phyloP scores from a whole-genome alignment of 805 yeast species.

The Saturnispora serradocipensis region DNA sequence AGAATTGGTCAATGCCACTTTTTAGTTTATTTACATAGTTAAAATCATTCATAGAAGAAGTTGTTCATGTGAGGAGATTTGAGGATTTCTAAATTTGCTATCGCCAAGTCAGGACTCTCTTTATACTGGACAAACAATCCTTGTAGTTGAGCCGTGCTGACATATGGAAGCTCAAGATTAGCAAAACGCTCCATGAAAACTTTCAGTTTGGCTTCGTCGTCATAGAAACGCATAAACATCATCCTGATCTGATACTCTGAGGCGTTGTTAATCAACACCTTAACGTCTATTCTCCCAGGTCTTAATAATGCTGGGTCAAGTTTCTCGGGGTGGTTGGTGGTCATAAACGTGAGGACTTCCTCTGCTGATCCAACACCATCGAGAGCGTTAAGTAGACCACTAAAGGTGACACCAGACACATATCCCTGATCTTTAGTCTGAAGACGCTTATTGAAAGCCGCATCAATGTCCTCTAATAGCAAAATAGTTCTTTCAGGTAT shows the following conservation, averaged over 20 bases:
- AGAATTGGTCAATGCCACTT: background rate
- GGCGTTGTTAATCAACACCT: slow-evolving; percentile 81
- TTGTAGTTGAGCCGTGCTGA: slow-evolving; percentile 91
- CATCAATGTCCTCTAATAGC: slow-evolving; percentile 87
- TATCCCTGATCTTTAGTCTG: slow-evolving; percentile 73
- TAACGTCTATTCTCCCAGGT: slow-evolving; percentile 90
- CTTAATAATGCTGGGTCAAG: slow-evolving; percentile 88
- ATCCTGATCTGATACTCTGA: slow-evolving; percentile 63
- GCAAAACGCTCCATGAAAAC: slow-evolving; percentile 37
- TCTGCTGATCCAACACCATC: slow-evolving; percentile 98
- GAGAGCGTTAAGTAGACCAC: slow-evolving; percentile 85
- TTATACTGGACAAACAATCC: slow-evolving; percentile 92
- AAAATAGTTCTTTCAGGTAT: slow-evolving; percentile 84
- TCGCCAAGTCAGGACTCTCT: slow-evolving; percentile 67
- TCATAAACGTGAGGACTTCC: slow-evolving; percentile 94
- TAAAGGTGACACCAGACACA: slow-evolving; percentile 85
- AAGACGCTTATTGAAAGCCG: slow-evolving; percentile 80
- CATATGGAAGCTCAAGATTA: slow-evolving; percentile 39
- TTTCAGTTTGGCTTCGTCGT: slow-evolving; percentile 48
- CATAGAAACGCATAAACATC: slow-evolving; percentile 88
- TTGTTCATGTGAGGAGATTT: slow-evolving; percentile 27
- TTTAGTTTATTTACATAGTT: background rate
- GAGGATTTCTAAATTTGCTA: slow-evolving; percentile 49
- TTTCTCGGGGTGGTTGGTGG: slow-evolving; percentile 93
- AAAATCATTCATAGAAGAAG: slow-evolving; percentile 24